A percentile compares a stretch with the other conserved stretches of the same genome.
These are phyloP conservation scores for Priceomyces haplophilus DNA, from an alignment of 805 yeast species.

Conservation along the genomic window DNA sequence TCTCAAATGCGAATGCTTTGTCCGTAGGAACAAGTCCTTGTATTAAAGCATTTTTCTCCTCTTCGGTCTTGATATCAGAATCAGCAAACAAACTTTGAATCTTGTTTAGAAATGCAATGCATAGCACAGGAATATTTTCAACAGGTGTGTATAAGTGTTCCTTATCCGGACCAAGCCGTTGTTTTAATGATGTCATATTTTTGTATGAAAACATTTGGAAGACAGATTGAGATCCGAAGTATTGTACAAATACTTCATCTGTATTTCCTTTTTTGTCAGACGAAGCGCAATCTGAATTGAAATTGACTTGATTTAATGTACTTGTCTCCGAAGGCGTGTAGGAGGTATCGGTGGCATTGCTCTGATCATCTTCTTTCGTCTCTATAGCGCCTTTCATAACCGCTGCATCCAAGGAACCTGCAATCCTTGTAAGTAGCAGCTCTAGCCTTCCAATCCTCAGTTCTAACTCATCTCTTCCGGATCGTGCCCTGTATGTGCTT, in stretches of 20 bases:
- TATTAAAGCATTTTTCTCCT: conserved; percentile 10
- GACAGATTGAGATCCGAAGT: conserved; percentile 36
- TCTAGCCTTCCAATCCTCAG: conserved; percentile 15
- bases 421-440: conserved; percentile 14
- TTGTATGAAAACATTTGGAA: conserved; percentile 32
- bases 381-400: background rate
- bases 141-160: conserved; percentile 22
- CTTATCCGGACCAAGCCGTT: conserved; percentile 21
- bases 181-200: conserved; percentile 32
- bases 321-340: conserved; percentile 1
- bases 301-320: background rate
- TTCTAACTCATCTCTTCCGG: conserved; percentile 10
- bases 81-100: conserved; percentile 28
- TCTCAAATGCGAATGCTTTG: conserved; percentile 20
- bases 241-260: conserved; percentile 15
- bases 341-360: background rate
- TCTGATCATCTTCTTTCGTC: background rate
- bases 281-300: background rate
- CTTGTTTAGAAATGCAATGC: conserved; percentile 14
- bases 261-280: background rate
- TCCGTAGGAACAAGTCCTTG: conserved; percentile 26
- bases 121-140: conserved; percentile 25
- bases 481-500: background rate
- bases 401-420: conserved; percentile 11
- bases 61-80: conserved; percentile 23